Percentiles rank a stretch among this genome's conserved stretches.
phyloP scores from a whole-genome alignment of 176 grass and related monocot species.

The Otatea glauca region DNA sequence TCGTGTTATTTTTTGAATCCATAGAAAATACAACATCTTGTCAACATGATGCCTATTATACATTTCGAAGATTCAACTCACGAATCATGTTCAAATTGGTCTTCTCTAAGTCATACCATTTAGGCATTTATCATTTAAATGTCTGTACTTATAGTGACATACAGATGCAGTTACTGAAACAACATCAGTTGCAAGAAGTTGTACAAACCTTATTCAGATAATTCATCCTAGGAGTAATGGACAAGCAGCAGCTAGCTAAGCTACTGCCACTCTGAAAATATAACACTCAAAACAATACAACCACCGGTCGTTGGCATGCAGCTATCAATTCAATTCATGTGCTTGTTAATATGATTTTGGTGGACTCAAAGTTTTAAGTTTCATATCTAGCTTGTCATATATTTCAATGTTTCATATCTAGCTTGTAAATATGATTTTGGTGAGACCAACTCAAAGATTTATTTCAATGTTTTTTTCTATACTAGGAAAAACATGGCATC shows the following conservation, averaged over 20 bases:
- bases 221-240: too few relatives aligned
- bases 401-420: too few relatives aligned
- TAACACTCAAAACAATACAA: too few relatives aligned
- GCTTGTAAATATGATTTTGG: too few relatives aligned
- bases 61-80: slow-evolving; percentile 2
- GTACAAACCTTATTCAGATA: slow-evolving; percentile 92
- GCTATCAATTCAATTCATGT: slow-evolving; percentile 25
- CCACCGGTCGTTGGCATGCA: slow-evolving; percentile 41
- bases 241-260: too few relatives aligned
- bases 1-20: background rate
- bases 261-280: background rate
- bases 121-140: background rate
- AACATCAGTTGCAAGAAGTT: background rate
- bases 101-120: slow-evolving; percentile 21
- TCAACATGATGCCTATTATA: background rate
- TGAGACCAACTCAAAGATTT: too few relatives aligned
- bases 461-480: too few relatives aligned
- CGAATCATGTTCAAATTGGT: background rate
- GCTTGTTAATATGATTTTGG: too few relatives aligned
- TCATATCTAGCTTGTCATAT: too few relatives aligned
- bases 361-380: too few relatives aligned
- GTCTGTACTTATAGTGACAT: background rate
- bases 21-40: background rate
- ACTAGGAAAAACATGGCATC: too few relatives aligned
- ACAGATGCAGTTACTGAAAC: background rate